Evolutionary conservation across 345 rosid genomes (phyloP).

Genomic region (Eucalyptus marginata): DNA sequence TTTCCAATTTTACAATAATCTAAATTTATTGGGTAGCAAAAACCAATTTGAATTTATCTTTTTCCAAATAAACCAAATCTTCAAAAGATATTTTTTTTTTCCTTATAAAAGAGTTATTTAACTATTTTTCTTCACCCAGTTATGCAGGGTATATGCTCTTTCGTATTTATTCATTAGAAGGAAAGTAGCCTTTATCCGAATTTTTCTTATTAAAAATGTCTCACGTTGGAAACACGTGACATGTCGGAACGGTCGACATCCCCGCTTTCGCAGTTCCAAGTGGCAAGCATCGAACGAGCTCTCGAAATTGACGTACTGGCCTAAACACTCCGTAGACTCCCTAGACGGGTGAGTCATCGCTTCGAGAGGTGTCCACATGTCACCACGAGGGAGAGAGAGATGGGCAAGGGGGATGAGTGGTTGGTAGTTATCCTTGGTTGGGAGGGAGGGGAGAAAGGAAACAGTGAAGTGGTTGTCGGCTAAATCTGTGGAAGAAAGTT

Average conservation of each 20-base stretch:
- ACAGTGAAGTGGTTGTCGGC: neutral
- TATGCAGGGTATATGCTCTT: neutral
- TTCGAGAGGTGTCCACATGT: neutral
- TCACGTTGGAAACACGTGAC: neutral
- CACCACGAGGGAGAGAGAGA: neutral
- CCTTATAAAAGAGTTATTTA: neutral
- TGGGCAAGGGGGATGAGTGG: neutral
- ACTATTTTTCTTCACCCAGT: neutral
- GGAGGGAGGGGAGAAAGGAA: neutral
- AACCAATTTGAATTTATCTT: neutral
- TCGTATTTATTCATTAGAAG: neutral
- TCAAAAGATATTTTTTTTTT: neutral
- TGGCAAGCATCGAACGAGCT: neutral
- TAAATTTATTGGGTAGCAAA: neutral
- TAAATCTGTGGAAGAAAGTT: neutral
- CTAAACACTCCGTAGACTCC: neutral
- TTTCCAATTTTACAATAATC: neutral
- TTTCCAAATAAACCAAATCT: neutral
- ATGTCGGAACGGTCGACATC: neutral
- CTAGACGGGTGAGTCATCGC: neutral
- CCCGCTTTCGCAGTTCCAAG: neutral
- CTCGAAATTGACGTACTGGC: neutral
- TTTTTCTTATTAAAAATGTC: neutral
- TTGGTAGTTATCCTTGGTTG: neutral
- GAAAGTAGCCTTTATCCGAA: neutral